Percentiles rank a stretch among this genome's conserved stretches.
These are phyloP conservation scores for Hansenula sp. DNA, from an alignment of 1,139 yeast genomes.

Conservation along the genomic window DNA sequence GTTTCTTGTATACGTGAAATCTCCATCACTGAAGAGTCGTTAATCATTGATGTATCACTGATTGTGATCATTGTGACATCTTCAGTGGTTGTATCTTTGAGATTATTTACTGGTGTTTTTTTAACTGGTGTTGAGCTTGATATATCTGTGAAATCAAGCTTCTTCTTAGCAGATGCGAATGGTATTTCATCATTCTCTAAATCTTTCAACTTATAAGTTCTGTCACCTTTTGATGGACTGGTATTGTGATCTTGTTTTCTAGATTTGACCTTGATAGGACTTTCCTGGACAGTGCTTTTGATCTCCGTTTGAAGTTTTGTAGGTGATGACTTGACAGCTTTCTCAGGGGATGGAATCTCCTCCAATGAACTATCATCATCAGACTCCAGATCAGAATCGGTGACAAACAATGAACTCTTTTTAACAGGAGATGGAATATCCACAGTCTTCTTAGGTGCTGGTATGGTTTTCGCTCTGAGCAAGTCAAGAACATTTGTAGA, in stretches of 20 bases:
- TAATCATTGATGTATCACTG: neutral
- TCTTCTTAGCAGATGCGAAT: neutral
- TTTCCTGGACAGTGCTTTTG: neutral
- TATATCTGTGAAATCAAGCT: neutral
- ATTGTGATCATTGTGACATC: neutral
- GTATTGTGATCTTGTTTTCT: neutral
- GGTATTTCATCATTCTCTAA: neutral
- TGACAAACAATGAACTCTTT: neutral
- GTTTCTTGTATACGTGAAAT: neutral
- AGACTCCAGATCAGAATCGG: neutral
- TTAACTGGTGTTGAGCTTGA: neutral
- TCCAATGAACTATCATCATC: neutral
- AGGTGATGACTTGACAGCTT: neutral
- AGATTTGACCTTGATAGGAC: conserved; percentile 3
- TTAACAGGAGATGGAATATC: too few species aligned
- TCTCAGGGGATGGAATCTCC: neutral
- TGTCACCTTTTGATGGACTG: conserved; percentile 1
- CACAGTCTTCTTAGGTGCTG: too few species aligned
- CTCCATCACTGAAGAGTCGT: conserved; percentile 1
- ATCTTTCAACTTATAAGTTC: neutral
- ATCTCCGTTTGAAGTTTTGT: neutral
- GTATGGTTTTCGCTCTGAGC: neutral
- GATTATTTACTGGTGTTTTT: neutral
- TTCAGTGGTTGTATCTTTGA: neutral
- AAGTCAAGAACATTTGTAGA: neutral